Percentiles rank a stretch among this genome's conserved stretches.
Conservation (phyloP, 2,329 filamentous ascomycete genomes). For the Canariomyces notabilis region DNA sequence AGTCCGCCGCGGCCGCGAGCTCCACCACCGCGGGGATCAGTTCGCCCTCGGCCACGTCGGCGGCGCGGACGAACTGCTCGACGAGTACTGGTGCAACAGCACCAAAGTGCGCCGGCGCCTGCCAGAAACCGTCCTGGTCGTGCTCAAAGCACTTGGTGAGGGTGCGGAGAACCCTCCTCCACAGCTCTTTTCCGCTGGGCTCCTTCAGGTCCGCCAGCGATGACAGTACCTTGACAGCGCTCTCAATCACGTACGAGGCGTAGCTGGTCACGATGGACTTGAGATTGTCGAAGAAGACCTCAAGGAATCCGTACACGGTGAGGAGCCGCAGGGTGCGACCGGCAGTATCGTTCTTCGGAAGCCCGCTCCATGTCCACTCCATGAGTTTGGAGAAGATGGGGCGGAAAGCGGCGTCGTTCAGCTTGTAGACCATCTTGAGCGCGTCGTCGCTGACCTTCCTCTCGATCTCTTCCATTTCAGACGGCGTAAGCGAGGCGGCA, state of each 20-base stretch:
- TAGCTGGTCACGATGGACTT: constrained; percentile 95
- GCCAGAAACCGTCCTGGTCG: constrained; percentile 95
- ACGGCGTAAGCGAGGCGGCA: constrained; percentile 35
- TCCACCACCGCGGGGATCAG: constrained; percentile 73
- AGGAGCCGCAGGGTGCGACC: constrained; percentile 61
- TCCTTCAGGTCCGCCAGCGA: constrained; percentile 41
- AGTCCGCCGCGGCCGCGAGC: constrained; percentile 74
- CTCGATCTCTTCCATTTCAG: constrained; percentile 58
- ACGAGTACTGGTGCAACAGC: constrained; percentile 66
- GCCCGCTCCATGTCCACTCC: constrained; percentile 65
- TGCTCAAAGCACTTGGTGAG: constrained; percentile 74
- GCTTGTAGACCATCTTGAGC: constrained; percentile 90
- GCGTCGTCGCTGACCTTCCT: constrained; percentile 61
- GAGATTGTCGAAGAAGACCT: constrained; percentile 74
- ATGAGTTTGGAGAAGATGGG: constrained; percentile 84
- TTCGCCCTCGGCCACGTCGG: constrained; percentile 42
- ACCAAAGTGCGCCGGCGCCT: constrained; percentile 80
- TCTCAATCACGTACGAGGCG: constrained; percentile 76
- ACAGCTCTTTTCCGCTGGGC: constrained; percentile 55
- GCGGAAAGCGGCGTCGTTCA: constrained; percentile 89
- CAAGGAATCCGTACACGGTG: constrained; percentile 76
- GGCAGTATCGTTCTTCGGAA: constrained; percentile 56
- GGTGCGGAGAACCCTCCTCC: constrained; percentile 64
- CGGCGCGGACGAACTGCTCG: constrained; percentile 54
- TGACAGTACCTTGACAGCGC: constrained; percentile 49